Base-by-base conservation (phyloP, 1,284 basidiomycete genomes). In the Ustilago loliicola region DNA sequence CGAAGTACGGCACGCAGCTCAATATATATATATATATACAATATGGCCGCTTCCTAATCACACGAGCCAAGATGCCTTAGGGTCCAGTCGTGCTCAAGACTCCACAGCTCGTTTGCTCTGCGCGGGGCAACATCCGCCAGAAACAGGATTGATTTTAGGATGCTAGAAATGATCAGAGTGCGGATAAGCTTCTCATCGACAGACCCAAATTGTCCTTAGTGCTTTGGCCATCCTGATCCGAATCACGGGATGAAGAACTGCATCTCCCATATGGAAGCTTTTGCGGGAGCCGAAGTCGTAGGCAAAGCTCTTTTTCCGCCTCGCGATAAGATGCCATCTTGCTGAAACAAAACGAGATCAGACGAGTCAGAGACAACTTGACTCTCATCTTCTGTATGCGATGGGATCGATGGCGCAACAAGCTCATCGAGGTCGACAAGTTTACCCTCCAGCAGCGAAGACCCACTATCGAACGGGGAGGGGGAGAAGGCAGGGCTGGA, bases 381-480 rank as follows among this genome's bases (percentile, higher is more conserved):
- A n/a, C n/a, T n/a, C n/a, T n/a, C n/a, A n/a, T n/a, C n/a, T n/a
- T n/a, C n/a, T n/a, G n/a, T n/a, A n/a, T n/a, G n/a, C n/a, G n/a
- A n/a, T n/a, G n/a, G 25, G 21, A 50, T 50, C 48, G 48, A 50
- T 50, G 48, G 21, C 25, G 48, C 48, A 23, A 50, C n/a, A 17
- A 21, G n/a, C 40, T 45, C 19, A 21, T 19, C 19, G 17, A 45
- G 19, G 40, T 21, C 40, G 40, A n/a, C n/a, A 45, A 36, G 34
- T 36, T 36, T 36, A 36, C 34, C 34, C 34, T 21, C 19, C 7
- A 17, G 19, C 40, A 45, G 13, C 19, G 40, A 13, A 3, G 40
- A 45, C 40, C 40, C 34, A 36, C 34, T 10, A 36, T n/a, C n/a
- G n/a, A n/a, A n/a, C n/a, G n/a, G n/a, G n/a, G n/a, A n/a, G n/a